Conservation (phyloP, 2,329 filamentous ascomycete genomes). For the Aspergillus sp. region DNA sequence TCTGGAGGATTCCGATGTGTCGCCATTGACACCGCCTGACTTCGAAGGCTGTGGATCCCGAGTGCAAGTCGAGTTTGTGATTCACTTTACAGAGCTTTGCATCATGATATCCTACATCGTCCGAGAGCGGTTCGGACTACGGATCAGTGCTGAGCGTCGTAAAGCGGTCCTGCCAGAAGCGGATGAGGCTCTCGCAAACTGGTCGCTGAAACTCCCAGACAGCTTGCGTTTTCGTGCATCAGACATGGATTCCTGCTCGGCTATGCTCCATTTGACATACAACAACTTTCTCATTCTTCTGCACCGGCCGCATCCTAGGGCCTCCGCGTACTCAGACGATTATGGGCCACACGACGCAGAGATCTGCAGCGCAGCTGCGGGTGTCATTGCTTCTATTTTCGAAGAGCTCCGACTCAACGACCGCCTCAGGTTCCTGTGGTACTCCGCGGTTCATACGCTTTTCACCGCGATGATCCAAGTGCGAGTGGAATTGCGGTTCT, state of each 20-base stretch:
- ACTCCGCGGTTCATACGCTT: constrained; percentile 35
- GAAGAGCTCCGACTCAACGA: constrained; percentile 35
- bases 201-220: constrained; percentile 34
- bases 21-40: constrained; percentile 35
- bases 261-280: constrained; percentile 37
- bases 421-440: constrained; percentile 35
- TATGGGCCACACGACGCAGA: constrained; percentile 38
- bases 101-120: constrained; percentile 41
- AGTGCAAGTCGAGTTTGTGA: constrained; percentile 38
- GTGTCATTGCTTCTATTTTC: constrained; percentile 37
- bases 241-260: constrained; percentile 36
- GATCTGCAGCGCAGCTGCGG: constrained; percentile 37
- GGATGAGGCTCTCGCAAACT: constrained; percentile 33
- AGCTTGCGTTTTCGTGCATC: constrained; percentile 31
- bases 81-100: constrained; percentile 43
- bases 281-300: constrained; percentile 39
- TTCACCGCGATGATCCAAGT: constrained; percentile 42
- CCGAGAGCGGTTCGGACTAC: constrained; percentile 33
- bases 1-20: constrained; percentile 44
- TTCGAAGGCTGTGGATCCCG: constrained; percentile 39
- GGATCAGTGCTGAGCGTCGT: constrained; percentile 30
- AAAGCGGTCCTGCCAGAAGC: constrained; percentile 34
- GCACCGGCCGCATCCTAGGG: constrained; percentile 36
- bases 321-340: constrained; percentile 35
- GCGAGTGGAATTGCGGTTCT: constrained; percentile 37